Percentiles rank a stretch among this genome's conserved stretches.
Conservation (phyloP, 805 yeast species). For the Barnettozyma siamensis region DNA sequence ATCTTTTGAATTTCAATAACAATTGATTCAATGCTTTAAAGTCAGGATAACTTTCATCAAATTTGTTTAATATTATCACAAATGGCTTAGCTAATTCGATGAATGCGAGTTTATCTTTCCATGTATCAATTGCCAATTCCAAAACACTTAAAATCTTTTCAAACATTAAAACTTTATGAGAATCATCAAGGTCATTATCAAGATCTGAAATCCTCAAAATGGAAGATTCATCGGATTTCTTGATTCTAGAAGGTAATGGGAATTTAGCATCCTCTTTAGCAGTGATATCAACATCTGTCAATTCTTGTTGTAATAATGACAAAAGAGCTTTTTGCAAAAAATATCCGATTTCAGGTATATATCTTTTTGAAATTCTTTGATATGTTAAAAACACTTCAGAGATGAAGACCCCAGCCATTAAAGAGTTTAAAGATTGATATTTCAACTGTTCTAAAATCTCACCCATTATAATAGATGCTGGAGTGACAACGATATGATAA, state of each 20-base stretch:
- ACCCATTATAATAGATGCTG: conserved; percentile 66
- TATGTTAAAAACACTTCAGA: conserved; percentile 60
- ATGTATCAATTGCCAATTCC: conserved; percentile 34
- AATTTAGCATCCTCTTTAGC: conserved; percentile 19
- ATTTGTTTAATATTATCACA: conserved; percentile 35
- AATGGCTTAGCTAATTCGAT: conserved; percentile 53
- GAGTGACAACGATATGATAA: conserved; percentile 87
- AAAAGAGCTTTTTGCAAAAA: conserved; percentile 50
- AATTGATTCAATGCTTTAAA: conserved; percentile 30
- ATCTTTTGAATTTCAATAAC: conserved; percentile 40
- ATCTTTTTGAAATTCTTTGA: conserved; percentile 76
- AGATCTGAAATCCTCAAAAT: conserved; percentile 17
- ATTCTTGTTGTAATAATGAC: conserved; percentile 36
- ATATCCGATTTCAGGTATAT: conserved; percentile 68
- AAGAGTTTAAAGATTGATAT: conserved; percentile 31
- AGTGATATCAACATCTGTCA: conserved; percentile 8
- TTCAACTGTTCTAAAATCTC: conserved; percentile 58
- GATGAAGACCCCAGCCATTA: conserved; percentile 61
- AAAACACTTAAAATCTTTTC: conserved; percentile 27
- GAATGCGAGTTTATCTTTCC: conserved; percentile 61
- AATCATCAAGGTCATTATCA: conserved; percentile 26
- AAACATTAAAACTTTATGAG: conserved; percentile 20
- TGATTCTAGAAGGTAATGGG: conserved; percentile 15
- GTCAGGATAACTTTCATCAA: conserved; percentile 32
- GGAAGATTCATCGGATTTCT: conserved; percentile 4